A percentile compares a stretch with the other conserved stretches of the same genome.
These are phyloP conservation scores for Ophiostoma angusticollis DNA, from an alignment of 2,329 filamentous ascomycete species.

Conservation along the genomic window DNA sequence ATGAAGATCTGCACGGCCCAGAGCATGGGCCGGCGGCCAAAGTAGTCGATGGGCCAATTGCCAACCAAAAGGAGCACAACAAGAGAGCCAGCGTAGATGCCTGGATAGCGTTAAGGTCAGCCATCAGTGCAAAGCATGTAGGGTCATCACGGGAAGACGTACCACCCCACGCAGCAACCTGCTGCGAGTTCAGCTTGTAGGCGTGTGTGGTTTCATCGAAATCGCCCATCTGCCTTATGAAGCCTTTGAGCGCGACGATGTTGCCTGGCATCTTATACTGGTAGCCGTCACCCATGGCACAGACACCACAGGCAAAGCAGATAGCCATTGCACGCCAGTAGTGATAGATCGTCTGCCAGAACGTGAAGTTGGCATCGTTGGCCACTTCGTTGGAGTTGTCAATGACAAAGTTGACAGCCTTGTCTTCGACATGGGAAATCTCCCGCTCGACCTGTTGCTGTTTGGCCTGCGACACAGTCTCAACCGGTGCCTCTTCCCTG, in stretches of 20 bases:
- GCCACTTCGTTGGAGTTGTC: conserved; percentile 8
- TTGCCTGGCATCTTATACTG: conserved; percentile 9
- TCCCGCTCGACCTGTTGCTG: not conserved
- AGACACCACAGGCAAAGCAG: conserved; percentile 8
- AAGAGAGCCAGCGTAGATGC: conserved; percentile 2
- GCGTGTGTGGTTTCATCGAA: conserved; percentile 2
- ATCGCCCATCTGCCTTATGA: conserved; percentile 7
- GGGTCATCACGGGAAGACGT: too few species aligned
- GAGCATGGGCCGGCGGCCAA: conserved; percentile 6
- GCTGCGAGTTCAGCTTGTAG: conserved; percentile 3
- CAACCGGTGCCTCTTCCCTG: too few species aligned
- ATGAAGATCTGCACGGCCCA: conserved; percentile 9
- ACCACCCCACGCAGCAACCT: conserved; percentile 7
- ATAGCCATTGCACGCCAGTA: conserved; percentile 10
- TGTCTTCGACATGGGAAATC: conserved; percentile 2
- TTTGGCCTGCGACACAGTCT: too few species aligned
- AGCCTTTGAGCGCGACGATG: conserved; percentile 8
- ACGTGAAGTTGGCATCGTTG: conserved; percentile 5
- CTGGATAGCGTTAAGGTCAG: not conserved
- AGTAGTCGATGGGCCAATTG: conserved; percentile 8
- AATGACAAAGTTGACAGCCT: conserved; percentile 5
- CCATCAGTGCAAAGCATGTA: too few species aligned
- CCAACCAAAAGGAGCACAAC: conserved; percentile 4
- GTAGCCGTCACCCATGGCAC: conserved; percentile 9
- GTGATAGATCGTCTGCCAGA: conserved; percentile 4